phyloP scores from a whole-genome alignment of 2,329 filamentous ascomycete genomes.

The Pseudocercospora musae region DNA sequence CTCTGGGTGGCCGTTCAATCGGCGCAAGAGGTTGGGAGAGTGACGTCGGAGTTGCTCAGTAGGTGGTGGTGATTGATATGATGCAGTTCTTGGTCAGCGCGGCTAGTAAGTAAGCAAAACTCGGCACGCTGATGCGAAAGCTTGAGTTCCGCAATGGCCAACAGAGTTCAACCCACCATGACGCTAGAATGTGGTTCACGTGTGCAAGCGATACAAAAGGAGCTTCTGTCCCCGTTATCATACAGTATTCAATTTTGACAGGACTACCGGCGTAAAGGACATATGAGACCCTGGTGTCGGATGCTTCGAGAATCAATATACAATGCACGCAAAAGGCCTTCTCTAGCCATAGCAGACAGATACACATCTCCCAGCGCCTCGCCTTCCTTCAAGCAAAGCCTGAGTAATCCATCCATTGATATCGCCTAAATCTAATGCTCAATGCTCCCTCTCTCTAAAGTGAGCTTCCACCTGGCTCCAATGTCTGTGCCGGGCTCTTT shows the following conservation, averaged over 20 bases:
- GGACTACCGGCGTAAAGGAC: not conserved
- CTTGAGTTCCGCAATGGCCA: not conserved
- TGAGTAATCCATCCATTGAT: conserved; percentile 5
- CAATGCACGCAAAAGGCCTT: conserved; percentile 8
- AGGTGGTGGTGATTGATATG: not conserved
- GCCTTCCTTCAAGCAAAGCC: conserved; percentile 9
- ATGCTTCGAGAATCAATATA: conserved; percentile 10
- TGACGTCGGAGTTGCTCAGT: not conserved
- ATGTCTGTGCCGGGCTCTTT: conserved; percentile 31
- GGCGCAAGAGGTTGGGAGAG: conserved; percentile 1
- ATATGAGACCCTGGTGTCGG: conserved; percentile 2
- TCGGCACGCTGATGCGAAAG: not conserved
- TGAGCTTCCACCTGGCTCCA: conserved; percentile 17
- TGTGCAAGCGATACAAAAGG: no score
- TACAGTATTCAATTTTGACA: not conserved
- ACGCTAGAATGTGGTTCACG: not conserved
- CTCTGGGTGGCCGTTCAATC: not conserved
- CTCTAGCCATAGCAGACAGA: conserved; percentile 9
- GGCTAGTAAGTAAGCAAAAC: conserved; percentile 1
- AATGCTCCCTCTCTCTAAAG: conserved; percentile 10
- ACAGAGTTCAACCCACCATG: not conserved
- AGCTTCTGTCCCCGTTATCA: no score
- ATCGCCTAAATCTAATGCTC: conserved; percentile 6
- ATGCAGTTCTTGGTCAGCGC: conserved; percentile 2
- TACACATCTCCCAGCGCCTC: conserved; percentile 10